These are phyloP conservation scores for Aspergillus proliferans DNA, from an alignment of 2,329 filamentous ascomycete species.

Conservation along the genomic window DNA sequence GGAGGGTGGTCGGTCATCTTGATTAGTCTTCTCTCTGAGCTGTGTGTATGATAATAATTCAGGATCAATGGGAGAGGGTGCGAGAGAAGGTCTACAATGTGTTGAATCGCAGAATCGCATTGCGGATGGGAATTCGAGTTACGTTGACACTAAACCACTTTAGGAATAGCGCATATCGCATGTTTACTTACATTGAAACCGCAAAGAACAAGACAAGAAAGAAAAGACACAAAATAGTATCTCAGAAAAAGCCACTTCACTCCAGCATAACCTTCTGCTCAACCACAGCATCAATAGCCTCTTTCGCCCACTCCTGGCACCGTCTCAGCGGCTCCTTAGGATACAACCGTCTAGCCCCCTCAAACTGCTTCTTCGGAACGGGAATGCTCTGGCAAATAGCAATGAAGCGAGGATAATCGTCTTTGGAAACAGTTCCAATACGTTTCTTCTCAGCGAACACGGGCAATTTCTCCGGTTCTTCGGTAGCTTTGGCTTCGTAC, in stretches of 20 bases:
- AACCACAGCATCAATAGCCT: conserved; percentile 13
- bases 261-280: background rate
- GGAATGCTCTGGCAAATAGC: conserved; percentile 14
- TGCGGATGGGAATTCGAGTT: background rate
- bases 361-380: conserved; percentile 26
- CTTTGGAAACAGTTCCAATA: conserved; percentile 15
- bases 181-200: background rate
- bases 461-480: conserved; percentile 13
- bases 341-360: conserved; percentile 20
- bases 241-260: background rate
- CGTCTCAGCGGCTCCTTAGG: conserved; percentile 17
- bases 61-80: background rate
- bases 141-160: background rate
- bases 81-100: background rate
- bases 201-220: background rate
- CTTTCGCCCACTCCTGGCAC: conserved; percentile 27
- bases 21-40: conserved; percentile 5
- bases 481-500: conserved; percentile 14
- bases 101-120: background rate
- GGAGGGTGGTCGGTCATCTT: conserved; percentile 8
- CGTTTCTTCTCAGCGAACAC: conserved; percentile 9
- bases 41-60: no score
- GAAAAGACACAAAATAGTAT: background rate
- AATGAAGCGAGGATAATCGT: conserved; percentile 14
- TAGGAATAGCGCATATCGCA: background rate